Evolutionary conservation across 306 rosid species (phyloP).

Genomic region (Fagus crenata): DNA sequence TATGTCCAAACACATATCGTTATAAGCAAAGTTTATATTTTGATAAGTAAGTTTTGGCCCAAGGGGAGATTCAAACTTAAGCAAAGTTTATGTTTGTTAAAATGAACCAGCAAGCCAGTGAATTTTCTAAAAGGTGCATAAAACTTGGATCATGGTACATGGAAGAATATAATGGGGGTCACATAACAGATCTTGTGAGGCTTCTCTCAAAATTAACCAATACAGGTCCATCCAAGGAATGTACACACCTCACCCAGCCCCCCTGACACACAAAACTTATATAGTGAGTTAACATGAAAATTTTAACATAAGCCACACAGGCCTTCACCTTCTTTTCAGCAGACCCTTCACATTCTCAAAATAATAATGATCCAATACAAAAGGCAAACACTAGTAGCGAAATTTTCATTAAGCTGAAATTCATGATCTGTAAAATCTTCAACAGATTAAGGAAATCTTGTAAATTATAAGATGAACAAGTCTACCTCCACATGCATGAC

Average conservation of each 20-base stretch:
- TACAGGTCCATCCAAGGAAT: too few relatives aligned
- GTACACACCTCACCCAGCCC: too few relatives aligned
- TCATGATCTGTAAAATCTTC: neutral
- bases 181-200: neutral
- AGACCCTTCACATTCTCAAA: neutral
- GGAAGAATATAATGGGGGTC: neutral
- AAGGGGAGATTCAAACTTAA: neutral
- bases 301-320: neutral
- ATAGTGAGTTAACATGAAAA: neutral
- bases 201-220: neutral
- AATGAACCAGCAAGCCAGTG: neutral
- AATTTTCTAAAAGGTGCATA: neutral
- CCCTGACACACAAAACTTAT: too few relatives aligned
- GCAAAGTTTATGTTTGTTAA: neutral
- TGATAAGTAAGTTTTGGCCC: too few relatives aligned
- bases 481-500: conserved; percentile 97
- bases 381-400: neutral
- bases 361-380: neutral
- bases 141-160: neutral
- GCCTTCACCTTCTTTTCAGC: neutral
- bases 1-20: neutral
- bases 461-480: conserved; percentile 7
- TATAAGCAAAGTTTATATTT: neutral
- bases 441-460: neutral
- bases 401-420: neutral